Base-by-base conservation (phyloP, 345 rosid genomes). In the Mallotus nudiflorus region DNA sequence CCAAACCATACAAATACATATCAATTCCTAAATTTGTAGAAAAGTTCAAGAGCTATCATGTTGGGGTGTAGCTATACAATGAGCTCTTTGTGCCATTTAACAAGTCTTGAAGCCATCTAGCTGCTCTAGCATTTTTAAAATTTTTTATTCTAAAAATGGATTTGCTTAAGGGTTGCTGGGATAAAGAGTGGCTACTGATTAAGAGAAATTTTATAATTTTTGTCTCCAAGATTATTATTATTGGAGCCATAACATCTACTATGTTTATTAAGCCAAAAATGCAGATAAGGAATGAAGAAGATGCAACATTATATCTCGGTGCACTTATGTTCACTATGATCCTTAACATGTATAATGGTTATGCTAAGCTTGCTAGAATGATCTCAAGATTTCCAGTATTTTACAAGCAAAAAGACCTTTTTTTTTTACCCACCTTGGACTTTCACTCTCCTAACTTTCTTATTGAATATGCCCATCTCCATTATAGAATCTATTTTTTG, bases 391-490 rank as follows among this genome's bases (percentile, higher is more conserved):
- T 95, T 76, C 92, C 96, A 2, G 97, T 92, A 69, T 90, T 92
- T 48, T 92, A 85, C 85, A 92, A 95, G 88, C 99, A 95, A 55
- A 84, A 97, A 45, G 98, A 95, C 64, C 92, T 92, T 48, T 71
- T 85, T n/a, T 61, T 89, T 90, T 54, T 87, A 95, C 42, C 99
- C 99, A n/a, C 71, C 88, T 1, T 95, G 99, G 98, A 79, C 96
- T 27, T 92, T 85, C 71, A 86, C 91, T 9, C 74, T 95, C 20
- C 94, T 97, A 11, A 83, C 86, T 18, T 81, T 86, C 81, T 74
- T 92, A 68, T 82, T 87, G 5, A 66, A 79, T 39, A 68, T 95
- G 49, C 99, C 99, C 0, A 77, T 86, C 35, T 86, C 98, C 0
- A 25, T 90, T 14, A 65, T 95, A 20, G 99, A 95, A 67, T 79